Percentiles rank a stretch among this genome's conserved stretches.
Conservation (phyloP, 2,329 filamentous ascomycete species). For the Sarocladium strictum region DNA sequence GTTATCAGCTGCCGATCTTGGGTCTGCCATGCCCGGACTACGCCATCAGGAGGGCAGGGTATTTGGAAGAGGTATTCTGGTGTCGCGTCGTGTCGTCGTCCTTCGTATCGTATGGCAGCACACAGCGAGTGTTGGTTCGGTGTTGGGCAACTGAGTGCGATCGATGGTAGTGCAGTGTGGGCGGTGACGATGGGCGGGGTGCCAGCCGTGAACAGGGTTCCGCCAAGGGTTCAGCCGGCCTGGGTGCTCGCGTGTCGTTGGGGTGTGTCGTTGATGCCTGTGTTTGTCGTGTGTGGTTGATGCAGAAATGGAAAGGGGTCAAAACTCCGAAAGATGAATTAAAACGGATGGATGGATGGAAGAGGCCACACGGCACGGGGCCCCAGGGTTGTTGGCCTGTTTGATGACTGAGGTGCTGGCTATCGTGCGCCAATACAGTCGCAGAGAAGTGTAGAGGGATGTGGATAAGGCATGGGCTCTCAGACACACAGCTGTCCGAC, state of each 20-base stretch:
- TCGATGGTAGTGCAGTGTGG: neutral
- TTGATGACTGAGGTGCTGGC: slow-evolving; percentile 6
- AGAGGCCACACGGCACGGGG: too few species aligned
- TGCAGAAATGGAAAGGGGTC: neutral
- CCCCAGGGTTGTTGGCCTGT: neutral
- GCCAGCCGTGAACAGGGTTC: too few species aligned
- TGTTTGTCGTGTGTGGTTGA: neutral
- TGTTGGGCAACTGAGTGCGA: neutral
- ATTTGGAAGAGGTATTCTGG: neutral
- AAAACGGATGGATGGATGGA: slow-evolving; percentile 4
- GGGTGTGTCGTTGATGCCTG: neutral
- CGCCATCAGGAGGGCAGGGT: slow-evolving; percentile 43
- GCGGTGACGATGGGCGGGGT: neutral
- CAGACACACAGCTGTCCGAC: neutral
- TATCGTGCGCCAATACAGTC: neutral
- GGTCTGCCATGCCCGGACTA: slow-evolving; percentile 62
- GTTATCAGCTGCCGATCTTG: slow-evolving; percentile 51
- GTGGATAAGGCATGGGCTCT: neutral
- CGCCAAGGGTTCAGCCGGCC: neutral
- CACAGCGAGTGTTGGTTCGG: neutral
- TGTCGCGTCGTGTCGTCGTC: neutral
- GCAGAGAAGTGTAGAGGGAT: neutral
- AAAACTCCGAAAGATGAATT: too few species aligned
- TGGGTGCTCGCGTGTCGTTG: neutral
- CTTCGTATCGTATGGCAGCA: neutral